A percentile compares a stretch with the other conserved stretches of the same genome.
Evolutionary conservation across 257 asterid genomes (phyloP).

Genomic region (Ajuga chamaepitys): DNA sequence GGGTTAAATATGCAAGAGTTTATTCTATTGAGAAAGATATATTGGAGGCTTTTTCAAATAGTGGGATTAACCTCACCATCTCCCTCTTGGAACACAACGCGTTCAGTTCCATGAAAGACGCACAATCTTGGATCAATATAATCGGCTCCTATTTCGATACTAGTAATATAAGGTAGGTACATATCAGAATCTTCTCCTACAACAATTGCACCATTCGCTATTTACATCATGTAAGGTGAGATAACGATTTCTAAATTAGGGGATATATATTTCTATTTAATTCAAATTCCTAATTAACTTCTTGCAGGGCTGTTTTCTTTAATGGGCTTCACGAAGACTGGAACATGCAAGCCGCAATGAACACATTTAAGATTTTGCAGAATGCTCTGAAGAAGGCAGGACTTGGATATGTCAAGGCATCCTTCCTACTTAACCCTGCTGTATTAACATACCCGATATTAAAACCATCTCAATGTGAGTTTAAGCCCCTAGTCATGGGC

Average conservation of each 20-base stretch:
- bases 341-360: background rate
- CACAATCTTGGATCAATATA: background rate
- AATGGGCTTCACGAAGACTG: background rate
- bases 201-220: too few relatives aligned
- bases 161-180: too few relatives aligned
- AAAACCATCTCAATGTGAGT: conserved; percentile 33
- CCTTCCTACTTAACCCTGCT: background rate
- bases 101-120: background rate
- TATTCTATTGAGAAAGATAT: background rate
- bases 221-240: too few relatives aligned
- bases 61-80: conserved; percentile 8
- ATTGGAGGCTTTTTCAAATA: conserved; percentile 8
- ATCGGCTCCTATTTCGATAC: too few relatives aligned
- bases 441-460: background rate
- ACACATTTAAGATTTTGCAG: background rate
- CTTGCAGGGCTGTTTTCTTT: background rate
- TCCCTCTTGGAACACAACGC: fast-evolving
- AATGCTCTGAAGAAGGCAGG: background rate
- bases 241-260: too few relatives aligned
- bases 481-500: background rate
- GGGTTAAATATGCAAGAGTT: background rate
- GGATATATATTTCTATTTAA: too few relatives aligned
- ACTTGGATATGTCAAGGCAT: background rate
- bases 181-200: background rate
- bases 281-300: background rate